Base-by-base conservation (phyloP, 2,329 filamentous ascomycete genomes). In the Aspergillus japonicus region DNA sequence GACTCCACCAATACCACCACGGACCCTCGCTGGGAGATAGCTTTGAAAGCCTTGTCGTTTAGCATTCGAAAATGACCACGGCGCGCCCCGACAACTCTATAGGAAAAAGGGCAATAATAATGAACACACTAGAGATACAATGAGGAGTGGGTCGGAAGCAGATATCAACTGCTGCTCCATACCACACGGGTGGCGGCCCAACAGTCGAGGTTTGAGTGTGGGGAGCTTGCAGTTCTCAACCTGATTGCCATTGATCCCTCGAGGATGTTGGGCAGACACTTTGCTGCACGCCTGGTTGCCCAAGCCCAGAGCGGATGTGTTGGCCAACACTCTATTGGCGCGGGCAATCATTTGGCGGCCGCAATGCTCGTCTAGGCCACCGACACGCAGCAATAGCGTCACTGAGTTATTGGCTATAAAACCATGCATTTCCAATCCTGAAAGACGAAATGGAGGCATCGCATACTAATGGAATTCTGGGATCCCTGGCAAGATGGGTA, bases 221-320 rank as follows among this genome's bases (percentile, higher is more conserved):
- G 63, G 62, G 62, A 62, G 59, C 62, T 60, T 66, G 54, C 61
- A 48, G 44, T 47, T 51, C 35, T 62, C 50, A 54, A 50, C 57
- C 54, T 39, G 58, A 57, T 59, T 59, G 47, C 35, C 53, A 61
- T 59, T 54, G 39, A 31, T 60, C 58, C 58, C 33, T 60, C 52
- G 62, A 64, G 50, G 35, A 56, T 61, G 66, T 72, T 68, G 68
- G 70, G 70, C 70, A 72, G 66, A 67, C 61, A 70, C 58, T 44
- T 62, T 48, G 52, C 61, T 67, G 67, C 67, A 67, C 61, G 65
- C 47, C 53, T 69, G 64, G 67, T 67, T 60, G 67, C 68, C 68
- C 68, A 68, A 70, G 57, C 57, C 53, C 52, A 56, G 61, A 61
- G 57, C 60, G 54, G 59, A 58, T 50, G 61, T 58, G 55, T 61